Evolutionary conservation across 106 monocot genomes (phyloP), one percentile per base, ranked within the genome.

Genomic region (Allium cepa): DNA sequence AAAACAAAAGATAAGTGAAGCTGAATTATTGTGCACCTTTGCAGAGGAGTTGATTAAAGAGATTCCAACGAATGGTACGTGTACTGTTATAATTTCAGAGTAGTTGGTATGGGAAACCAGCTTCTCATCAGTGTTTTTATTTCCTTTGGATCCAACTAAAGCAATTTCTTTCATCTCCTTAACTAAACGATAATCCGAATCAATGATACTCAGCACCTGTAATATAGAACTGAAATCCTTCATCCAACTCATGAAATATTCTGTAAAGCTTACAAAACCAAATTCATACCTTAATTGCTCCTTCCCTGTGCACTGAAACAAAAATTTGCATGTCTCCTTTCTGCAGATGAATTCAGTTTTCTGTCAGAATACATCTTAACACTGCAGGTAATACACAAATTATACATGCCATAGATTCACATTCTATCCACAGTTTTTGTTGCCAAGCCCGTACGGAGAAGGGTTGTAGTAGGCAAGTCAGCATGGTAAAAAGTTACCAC

Each of bases 201-300:
- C 97, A 53, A 89, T 67, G 45, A 97, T 76, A 74, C 79, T 92
- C 13, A 97, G 86, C 27, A 97, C 97, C 96, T 97, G 78, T 52
- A 84, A 73, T 22, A 22, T 17, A 73, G 14, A 18, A 73, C 16
- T 65, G 13, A 73, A 59, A 63, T 53, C 5, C 47, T n/a, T 66
- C 18, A 60, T 22, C 22, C 22, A 22, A 22, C 22, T 22, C 22
- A 22, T 22, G 22, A 22, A 22, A 22, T 22, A 22, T 22, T 22
- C 22, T 22, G 22, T 22, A 22, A 22, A 22, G 22, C 22, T 22
- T 22, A 22, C 22, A 22, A 22, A 22, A 22, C 22, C 22, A 22
- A 22, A 22, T 22, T 22, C 22, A 22, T 22, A 92, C 96, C 97
- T 92, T 97, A 58, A 73, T 87, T 71, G 97, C 88, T 79, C 92